Conservation (phyloP, 768 basidiomycete species). For the Porpolomopsis calyptriformis region DNA sequence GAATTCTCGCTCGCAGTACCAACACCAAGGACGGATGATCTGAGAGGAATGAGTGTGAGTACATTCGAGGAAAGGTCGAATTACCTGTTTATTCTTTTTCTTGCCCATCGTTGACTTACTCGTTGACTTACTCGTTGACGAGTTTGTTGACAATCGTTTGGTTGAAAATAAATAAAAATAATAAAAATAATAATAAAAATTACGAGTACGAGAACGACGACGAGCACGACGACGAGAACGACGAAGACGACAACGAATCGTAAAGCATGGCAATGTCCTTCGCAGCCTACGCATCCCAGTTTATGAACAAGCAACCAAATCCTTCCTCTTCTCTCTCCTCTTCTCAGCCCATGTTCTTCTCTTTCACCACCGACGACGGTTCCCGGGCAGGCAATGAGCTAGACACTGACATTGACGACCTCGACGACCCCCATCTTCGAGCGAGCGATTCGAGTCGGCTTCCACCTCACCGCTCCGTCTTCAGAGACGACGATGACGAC, state of each 20-base stretch:
- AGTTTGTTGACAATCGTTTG: too few species aligned
- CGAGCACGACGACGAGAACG: too few species aligned
- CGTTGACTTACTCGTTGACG: too few species aligned
- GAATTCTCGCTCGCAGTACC: conserved; percentile 99
- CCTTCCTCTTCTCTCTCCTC: conserved; percentile 43
- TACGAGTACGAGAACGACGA: too few species aligned
- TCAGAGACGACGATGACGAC: conserved; percentile 51
- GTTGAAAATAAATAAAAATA: too few species aligned
- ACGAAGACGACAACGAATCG: too few species aligned
- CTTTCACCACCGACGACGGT: conserved; percentile 70
- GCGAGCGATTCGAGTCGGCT: conserved; percentile 24
- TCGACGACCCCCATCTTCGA: conserved; percentile 67
- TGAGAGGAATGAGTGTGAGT: conserved; percentile 18
- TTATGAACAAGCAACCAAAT: conserved; percentile 49
- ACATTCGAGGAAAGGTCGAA: neutral
- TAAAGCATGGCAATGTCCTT: conserved; percentile 67
- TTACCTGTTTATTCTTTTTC: conserved; percentile 52
- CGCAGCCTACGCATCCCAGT: conserved; percentile 75
- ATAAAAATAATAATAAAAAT: too few species aligned
- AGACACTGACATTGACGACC: conserved; percentile 52
- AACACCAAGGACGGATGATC: conserved; percentile 91
- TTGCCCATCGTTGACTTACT: conserved; percentile 46
- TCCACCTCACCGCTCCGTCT: conserved; percentile 15
- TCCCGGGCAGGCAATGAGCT: conserved; percentile 38
- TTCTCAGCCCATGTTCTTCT: conserved; percentile 81